These are phyloP conservation scores for Dendrobium chrysotoxum DNA, from an alignment of 106 monocot species.

Conservation along the genomic window DNA sequence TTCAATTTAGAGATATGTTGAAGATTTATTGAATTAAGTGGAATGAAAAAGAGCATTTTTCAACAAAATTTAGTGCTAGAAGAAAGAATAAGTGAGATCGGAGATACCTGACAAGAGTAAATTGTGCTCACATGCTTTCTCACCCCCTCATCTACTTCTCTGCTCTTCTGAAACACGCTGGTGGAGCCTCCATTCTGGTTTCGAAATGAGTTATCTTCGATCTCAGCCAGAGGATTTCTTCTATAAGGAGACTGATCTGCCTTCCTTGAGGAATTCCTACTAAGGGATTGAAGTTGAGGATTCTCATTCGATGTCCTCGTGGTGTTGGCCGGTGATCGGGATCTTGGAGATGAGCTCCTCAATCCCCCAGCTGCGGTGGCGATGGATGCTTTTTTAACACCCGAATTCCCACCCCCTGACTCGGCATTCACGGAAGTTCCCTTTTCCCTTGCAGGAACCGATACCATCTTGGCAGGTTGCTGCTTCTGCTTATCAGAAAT, in stretches of 20 bases:
- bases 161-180: conserved; percentile 19
- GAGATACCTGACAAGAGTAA: background rate
- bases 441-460: conserved; percentile 74
- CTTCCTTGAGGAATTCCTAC: conserved; percentile 78
- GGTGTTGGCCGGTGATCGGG: conserved; percentile 38
- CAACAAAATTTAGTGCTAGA: background rate
- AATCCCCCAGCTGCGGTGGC: background rate
- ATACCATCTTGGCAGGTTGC: conserved; percentile 77
- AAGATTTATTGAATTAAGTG: too few species aligned
- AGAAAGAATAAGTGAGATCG: background rate
- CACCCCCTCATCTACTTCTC: conserved; percentile 4
- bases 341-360: conserved; percentile 40
- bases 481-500: conserved; percentile 21
- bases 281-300: conserved; percentile 42
- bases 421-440: background rate
- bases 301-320: conserved; percentile 41
- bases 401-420: background rate
- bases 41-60: too few species aligned
- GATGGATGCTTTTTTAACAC: conserved; percentile 4
- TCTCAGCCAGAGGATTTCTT: conserved; percentile 76
- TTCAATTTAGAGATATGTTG: too few species aligned
- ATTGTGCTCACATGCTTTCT: conserved; percentile 11
- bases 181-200: conserved; percentile 12
- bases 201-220: conserved; percentile 56
- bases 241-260: conserved; percentile 70